Conservation (phyloP, 2,329 filamentous ascomycete genomes). For the Hymenoscyphus fraxineus region DNA sequence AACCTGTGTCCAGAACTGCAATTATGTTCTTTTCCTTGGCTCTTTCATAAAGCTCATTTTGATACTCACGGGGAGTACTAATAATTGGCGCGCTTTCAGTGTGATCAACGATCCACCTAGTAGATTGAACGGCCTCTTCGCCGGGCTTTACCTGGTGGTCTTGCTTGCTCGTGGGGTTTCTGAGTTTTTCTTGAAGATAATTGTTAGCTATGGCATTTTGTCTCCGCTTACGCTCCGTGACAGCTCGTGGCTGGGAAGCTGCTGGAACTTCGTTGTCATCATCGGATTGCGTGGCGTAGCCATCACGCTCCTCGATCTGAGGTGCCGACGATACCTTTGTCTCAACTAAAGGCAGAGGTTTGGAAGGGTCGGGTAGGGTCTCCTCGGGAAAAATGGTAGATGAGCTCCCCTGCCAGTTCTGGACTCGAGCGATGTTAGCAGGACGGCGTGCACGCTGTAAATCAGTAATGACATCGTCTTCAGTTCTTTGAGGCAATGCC, state of each 20-base stretch:
- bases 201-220: constrained; percentile 50
- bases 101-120: constrained; percentile 33
- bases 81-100: constrained; percentile 53
- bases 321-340: background rate
- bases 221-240: constrained; percentile 46
- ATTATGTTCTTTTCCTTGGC: constrained; percentile 85
- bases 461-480: constrained; percentile 32
- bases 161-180: constrained; percentile 28
- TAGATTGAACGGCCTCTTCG: constrained; percentile 30
- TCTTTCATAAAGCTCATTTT: constrained; percentile 83
- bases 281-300: constrained; percentile 7
- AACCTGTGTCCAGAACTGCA: constrained; percentile 87
- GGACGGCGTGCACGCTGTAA: constrained; percentile 16
- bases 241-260: constrained; percentile 35
- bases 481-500: constrained; percentile 26
- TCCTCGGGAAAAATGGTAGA: background rate
- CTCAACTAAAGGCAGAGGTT: background rate
- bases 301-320: constrained; percentile 17
- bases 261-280: constrained; percentile 28
- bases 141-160: constrained; percentile 16
- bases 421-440: constrained; percentile 1
- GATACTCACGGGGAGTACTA: constrained; percentile 80
- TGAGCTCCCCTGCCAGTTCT: background rate
- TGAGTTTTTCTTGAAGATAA: constrained; percentile 36
- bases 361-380: background rate